Evolutionary conservation across 495 filamentous ascomycete genomes (phyloP), one percentile per base, ranked within the genome.

Genomic region (Penicillium roqueforti): DNA sequence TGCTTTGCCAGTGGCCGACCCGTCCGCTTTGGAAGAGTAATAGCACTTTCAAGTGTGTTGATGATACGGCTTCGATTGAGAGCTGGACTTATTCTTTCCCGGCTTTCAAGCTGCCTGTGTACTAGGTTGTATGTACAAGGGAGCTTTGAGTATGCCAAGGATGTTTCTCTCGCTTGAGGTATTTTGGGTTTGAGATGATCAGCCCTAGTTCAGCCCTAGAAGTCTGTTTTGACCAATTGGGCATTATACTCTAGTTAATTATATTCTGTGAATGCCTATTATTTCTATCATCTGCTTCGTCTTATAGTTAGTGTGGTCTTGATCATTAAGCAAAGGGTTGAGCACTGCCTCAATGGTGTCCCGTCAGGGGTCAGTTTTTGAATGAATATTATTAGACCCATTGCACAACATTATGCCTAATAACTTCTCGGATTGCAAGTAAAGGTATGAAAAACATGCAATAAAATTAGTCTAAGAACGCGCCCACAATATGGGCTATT

Each of bases 1-100:
- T 66, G 40, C 47, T 80, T 41, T 80, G 76, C 38, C 61, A 58
- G 13, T 80, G 70, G 71, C 76, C 76, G 4, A 51, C 72, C 10
- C 65, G 76, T 37, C 77, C 76, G 16, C 25, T 72, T 18, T 79
- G 71, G 69, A 61, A 46, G 11, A 50, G 46, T 9, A 73, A 72
- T 20, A 54, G 31, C 47, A 43, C 37, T 11, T 57, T 57, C 20
- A 20, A 51, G 43, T 81, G 76, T 59, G 75, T 76, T 2, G 71
- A 65, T 58, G 70, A 79, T 51, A 59, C 72, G 49, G 55, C 50
- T 11, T 71, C 68, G 14, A 57, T 68, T 18, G 62, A 76, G 14
- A 65, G 63, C 3, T 77, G 70, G 70, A 57, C 50, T 20, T 74
- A 66, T 56, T 58, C 62, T 36, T 60, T 66, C 47, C 51, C 52